Evolutionary conservation across 306 rosid genomes (phyloP), one percentile per base, ranked within the genome.

Genomic region (Ceratonia siliqua): DNA sequence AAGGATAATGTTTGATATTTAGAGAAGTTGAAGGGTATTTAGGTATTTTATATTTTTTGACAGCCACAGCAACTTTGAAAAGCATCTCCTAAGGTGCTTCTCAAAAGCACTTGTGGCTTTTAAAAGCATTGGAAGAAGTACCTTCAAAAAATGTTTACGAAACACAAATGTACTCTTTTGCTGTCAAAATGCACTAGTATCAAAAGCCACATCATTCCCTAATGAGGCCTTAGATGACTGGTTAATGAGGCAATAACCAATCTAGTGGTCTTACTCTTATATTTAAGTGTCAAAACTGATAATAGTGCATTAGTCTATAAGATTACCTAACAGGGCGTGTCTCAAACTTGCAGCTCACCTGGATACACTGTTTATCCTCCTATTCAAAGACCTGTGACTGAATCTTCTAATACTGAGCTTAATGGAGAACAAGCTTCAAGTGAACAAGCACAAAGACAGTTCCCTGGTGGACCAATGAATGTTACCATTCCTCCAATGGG

Each of bases 311-410:
- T 41, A 72, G 62, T 68, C 27, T 50, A 35, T 62, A 18, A 52
- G 43, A 68, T 27, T 21, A 27, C 62, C 43, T 77, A 27, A 80
- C 38, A 10, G 35, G 32, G 4, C 12, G 0, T 64, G 14, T 84
- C 52, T 71, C 65, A 41, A 48, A 62, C 72, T 61, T 67, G 68
- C 84, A 90, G 97, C 86, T 75, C 91, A 63, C 84, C 90, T 50
- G 96, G 90, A 79, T 81, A 82, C 81, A 87, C 82, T 5, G 75
- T 79, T 39, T 56, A 79, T 77, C 91, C 91, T 79, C 84, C 81
- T 22, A 73, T 43, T 66, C 94, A 84, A 76, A 24, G 63, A 76
- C 83, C 86, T 20, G 27, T 49, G 24, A 62, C 74, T 1, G 83
- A 85, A 78, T 78, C 93, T 68, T 1, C 75, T 38, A 74, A 30